These are phyloP conservation scores for Coemansia brasiliensis DNA, from an alignment of 192 early-diverging fungal genomes.

Conservation along the genomic window DNA sequence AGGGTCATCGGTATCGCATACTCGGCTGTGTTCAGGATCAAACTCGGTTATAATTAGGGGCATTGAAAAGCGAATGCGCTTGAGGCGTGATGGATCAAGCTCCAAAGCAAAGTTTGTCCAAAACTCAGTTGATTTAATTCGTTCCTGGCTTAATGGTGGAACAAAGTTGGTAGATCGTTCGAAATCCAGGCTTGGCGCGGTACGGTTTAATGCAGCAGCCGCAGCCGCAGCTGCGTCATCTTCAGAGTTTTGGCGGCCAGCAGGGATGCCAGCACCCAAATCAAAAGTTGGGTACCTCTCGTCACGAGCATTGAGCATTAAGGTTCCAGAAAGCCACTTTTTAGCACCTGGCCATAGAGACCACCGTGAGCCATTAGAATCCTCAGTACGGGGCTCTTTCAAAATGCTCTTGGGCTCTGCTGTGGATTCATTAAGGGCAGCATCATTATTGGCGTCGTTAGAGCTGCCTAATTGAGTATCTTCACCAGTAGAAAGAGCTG, in stretches of 20 bases:
- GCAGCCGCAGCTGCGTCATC: not conserved
- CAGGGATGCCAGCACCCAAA: slow-evolving; percentile 46
- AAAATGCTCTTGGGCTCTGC: slow-evolving; percentile 29
- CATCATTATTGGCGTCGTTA: too few relatives aligned
- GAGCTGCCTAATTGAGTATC: too few relatives aligned
- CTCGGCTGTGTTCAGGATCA: slow-evolving; percentile 35
- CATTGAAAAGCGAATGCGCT: slow-evolving; percentile 55
- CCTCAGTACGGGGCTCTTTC: slow-evolving; percentile 39
- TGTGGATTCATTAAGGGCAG: too few relatives aligned
- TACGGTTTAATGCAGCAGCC: slow-evolving; percentile 17
- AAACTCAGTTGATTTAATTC: slow-evolving; percentile 54
- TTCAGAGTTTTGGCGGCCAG: slow-evolving; percentile 5
- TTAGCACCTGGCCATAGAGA: slow-evolving; percentile 51
- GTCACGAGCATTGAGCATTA: slow-evolving; percentile 10
- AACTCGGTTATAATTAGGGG: slow-evolving; percentile 58
- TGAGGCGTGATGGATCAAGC: slow-evolving; percentile 47
- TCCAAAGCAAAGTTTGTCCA: slow-evolving; percentile 54
- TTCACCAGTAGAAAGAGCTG: too few relatives aligned
- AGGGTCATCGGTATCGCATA: slow-evolving; percentile 22
- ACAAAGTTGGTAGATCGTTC: slow-evolving; percentile 47
- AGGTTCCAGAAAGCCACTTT: slow-evolving; percentile 37
- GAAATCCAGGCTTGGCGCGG: slow-evolving; percentile 51
- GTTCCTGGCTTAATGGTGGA: slow-evolving; percentile 52
- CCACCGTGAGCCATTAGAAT: slow-evolving; percentile 33
- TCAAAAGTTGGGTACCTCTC: slow-evolving; percentile 33